phyloP scores from a whole-genome alignment of 2,329 filamentous ascomycete species.

The Cytospora piceicola region DNA sequence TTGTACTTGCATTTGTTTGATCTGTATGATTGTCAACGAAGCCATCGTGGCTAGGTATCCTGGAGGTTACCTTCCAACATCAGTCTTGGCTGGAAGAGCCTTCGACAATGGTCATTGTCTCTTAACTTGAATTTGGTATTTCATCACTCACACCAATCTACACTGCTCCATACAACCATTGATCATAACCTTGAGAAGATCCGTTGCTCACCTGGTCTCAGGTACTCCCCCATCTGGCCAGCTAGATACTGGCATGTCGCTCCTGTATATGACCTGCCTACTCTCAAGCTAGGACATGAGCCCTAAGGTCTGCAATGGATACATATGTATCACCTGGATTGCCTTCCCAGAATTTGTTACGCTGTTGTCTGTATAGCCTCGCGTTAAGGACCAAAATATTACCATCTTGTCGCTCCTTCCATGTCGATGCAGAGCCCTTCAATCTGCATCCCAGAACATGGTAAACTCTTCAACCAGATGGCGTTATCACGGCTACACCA shows the following conservation, averaged over 20 bases:
- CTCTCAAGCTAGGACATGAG: neutral
- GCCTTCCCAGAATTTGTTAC: neutral
- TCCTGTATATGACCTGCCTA: neutral
- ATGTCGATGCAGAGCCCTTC: neutral
- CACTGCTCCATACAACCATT: neutral
- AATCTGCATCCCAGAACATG: neutral
- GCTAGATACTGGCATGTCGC: neutral
- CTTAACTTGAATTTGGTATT: neutral
- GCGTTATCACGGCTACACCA: too few species aligned
- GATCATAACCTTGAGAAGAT: neutral
- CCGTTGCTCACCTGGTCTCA: neutral
- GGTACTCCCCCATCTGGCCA: neutral
- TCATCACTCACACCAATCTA: neutral
- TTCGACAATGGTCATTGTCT: neutral
- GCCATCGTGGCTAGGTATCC: too few species aligned
- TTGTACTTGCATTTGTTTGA: neutral
- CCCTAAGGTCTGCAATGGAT: neutral
- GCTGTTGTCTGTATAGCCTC: neutral
- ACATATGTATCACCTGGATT: neutral
- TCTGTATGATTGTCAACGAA: neutral
- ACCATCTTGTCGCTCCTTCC: too few species aligned
- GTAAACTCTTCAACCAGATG: neutral
- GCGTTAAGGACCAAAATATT: neutral
- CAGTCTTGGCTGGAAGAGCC: neutral
- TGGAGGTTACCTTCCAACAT: neutral